These are phyloP conservation scores for Ceratocystis variospora DNA, from an alignment of 2,329 filamentous ascomycete species.

Conservation along the genomic window DNA sequence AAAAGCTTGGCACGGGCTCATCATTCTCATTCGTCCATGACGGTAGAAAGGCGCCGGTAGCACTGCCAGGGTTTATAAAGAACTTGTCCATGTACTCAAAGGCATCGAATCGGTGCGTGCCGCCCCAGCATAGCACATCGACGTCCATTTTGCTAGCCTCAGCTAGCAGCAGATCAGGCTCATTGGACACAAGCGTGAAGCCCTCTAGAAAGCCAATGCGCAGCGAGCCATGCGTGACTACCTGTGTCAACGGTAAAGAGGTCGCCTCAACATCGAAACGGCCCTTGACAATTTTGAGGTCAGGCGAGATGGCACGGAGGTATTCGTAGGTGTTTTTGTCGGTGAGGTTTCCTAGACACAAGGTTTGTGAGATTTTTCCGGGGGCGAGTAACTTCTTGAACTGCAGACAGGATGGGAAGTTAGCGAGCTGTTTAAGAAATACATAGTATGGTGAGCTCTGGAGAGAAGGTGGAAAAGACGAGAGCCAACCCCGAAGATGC, in stretches of 20 bases:
- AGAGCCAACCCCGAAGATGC: too few species aligned
- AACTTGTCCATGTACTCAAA: slow-evolving; percentile 65
- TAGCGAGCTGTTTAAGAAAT: not conserved
- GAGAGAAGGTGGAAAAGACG: too few species aligned
- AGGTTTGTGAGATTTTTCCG: slow-evolving; percentile 69
- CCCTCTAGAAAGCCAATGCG: slow-evolving; percentile 55
- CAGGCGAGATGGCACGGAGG: slow-evolving; percentile 58
- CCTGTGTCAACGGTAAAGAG: slow-evolving; percentile 49
- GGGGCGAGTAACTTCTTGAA: slow-evolving; percentile 76
- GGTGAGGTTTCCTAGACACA: slow-evolving; percentile 68
- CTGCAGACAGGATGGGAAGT: slow-evolving; percentile 30
- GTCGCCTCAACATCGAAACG: slow-evolving; percentile 54
- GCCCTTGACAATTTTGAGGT: slow-evolving; percentile 56
- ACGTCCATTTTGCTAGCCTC: slow-evolving; percentile 56
- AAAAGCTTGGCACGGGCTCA: slow-evolving; percentile 80
- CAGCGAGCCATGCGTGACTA: slow-evolving; percentile 51
- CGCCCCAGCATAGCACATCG: slow-evolving; percentile 55
- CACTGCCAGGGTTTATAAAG: slow-evolving; percentile 55
- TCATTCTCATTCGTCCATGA: slow-evolving; percentile 47
- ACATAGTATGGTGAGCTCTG: not conserved
- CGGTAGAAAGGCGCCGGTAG: slow-evolving; percentile 48
- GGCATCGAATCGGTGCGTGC: slow-evolving; percentile 54
- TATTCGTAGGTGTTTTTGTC: slow-evolving; percentile 71
- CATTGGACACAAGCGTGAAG: slow-evolving; percentile 52
- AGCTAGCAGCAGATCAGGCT: slow-evolving; percentile 52